Evolutionary conservation across 2,329 filamentous ascomycete genomes (phyloP), one percentile per base, ranked within the genome.

Genomic region (Botrytis elliptica): DNA sequence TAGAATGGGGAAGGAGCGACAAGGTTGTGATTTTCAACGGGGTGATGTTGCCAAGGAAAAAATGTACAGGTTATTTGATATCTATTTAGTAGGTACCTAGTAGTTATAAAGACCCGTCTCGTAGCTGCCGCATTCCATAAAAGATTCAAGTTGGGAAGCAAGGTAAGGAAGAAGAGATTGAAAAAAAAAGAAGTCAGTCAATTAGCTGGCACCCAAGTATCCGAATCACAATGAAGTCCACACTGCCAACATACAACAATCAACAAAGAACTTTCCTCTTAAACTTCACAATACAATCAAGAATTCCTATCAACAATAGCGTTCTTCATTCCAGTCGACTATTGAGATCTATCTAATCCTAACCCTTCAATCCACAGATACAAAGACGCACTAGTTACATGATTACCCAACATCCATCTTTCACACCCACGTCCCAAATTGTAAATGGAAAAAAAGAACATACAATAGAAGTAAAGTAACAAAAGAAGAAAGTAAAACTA

Each of bases 341-440:
- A 68, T 57, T 68, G 36, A 42, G 18, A 68, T 57, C 49, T 57
- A 68, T 68, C 49, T 57, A 42, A 22, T 20, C 59, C 25, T 42
- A 64, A n/a, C 60, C 22, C 22, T 25, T 16, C 38, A 63, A 33
- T n/a, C 66, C 36, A 57, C 18, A n/a, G 18, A 46, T 16, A 46
- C 18, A 42, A 57, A 42, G 6, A 40, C 18, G 20, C 6, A 67
- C 38, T 55, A 40, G 33, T 55, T 42, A 55, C 20, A 55, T n/a
- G 49, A 36, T 16, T n/a, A n/a, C 33, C 20, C 20, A 40, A 16
- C 14, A 68, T 42, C 25, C n/a, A 10, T 65, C 62, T 49, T 33
- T 40, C 16, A 4, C 33, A 29, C 8, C 2, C 12, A 40, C 36
- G 38, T 1, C 4, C 33, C 46, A 18, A 57, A 16, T 29, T 4